phyloP scores from a whole-genome alignment of 495 filamentous ascomycete species.

The Hypoxylon cercidicola region DNA sequence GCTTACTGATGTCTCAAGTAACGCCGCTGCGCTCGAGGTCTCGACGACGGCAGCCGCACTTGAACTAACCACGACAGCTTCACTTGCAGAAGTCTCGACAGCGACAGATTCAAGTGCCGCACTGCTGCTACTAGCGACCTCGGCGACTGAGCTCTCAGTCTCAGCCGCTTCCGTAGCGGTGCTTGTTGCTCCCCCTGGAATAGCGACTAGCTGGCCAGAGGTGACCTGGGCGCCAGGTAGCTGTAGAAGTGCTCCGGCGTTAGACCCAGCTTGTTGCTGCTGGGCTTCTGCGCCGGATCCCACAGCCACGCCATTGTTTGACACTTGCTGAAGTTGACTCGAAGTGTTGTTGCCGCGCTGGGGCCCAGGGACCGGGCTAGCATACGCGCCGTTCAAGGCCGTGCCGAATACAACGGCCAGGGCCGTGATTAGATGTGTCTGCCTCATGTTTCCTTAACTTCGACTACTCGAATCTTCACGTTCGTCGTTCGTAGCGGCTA shows the following conservation, averaged over 20 bases:
- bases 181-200: conserved; percentile 14
- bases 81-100: conserved; percentile 6
- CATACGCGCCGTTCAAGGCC: conserved; percentile 27
- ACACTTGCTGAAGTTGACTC: conserved; percentile 12
- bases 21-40: conserved; percentile 5
- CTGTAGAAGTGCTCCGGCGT: conserved; percentile 11
- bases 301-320: conserved; percentile 5
- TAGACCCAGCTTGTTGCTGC: conserved; percentile 4
- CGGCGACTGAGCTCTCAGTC: conserved; percentile 6
- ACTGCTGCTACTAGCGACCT: conserved; percentile 14
- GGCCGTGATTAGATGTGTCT: conserved; percentile 22
- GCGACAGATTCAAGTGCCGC: conserved; percentile 10
- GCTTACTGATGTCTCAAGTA: not conserved
- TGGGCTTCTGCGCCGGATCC: conserved; percentile 2
- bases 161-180: conserved; percentile 5
- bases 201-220: conserved; percentile 33
- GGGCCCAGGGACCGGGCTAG: conserved; percentile 9
- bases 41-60: not conserved
- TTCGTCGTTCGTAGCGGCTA: conserved; percentile 11
- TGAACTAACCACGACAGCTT: conserved; percentile 4
- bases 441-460: conserved; percentile 26
- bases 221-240: conserved; percentile 32
- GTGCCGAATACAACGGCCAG: conserved; percentile 23
- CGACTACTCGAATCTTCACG: not conserved
- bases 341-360: conserved; percentile 1